These are phyloP conservation scores for Vitis hybrid DNA, from an alignment of 177 flowering plant genomes.

Conservation along the genomic window DNA sequence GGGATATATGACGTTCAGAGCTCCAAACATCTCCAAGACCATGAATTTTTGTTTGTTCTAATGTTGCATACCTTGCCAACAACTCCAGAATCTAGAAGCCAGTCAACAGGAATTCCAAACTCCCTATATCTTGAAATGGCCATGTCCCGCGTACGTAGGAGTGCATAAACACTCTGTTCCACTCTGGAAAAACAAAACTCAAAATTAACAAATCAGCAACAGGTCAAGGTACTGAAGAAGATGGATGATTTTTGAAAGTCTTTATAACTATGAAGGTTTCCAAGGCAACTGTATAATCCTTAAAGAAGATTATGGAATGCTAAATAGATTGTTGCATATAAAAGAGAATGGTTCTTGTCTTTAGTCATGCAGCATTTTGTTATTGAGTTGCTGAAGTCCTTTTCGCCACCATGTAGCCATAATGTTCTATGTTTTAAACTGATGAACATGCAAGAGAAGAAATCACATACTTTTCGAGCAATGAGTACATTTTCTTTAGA, in stretches of 20 bases:
- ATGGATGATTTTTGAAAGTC: neutral
- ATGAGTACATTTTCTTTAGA: conserved; percentile 89
- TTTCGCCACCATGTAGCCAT: neutral
- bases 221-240: neutral
- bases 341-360: neutral
- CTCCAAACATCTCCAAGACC: neutral
- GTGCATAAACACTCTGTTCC: conserved; percentile 91
- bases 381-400: neutral
- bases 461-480: conserved; percentile 88
- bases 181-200: conserved; percentile 42
- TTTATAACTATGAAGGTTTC: neutral
- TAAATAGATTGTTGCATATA: neutral
- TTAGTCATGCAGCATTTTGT: neutral
- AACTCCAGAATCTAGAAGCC: conserved; percentile 85
- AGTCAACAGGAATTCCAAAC: conserved; percentile 89
- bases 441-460: neutral
- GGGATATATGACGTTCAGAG: neutral
- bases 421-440: neutral
- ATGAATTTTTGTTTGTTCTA: neutral
- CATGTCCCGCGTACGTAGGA: conserved; percentile 89
- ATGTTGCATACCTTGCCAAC: conserved; percentile 79
- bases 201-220: neutral
- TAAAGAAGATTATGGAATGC: neutral
- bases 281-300: neutral
- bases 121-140: conserved; percentile 86